Conservation (phyloP, 1,284 basidiomycete species). For the Leccinum fallax region DNA sequence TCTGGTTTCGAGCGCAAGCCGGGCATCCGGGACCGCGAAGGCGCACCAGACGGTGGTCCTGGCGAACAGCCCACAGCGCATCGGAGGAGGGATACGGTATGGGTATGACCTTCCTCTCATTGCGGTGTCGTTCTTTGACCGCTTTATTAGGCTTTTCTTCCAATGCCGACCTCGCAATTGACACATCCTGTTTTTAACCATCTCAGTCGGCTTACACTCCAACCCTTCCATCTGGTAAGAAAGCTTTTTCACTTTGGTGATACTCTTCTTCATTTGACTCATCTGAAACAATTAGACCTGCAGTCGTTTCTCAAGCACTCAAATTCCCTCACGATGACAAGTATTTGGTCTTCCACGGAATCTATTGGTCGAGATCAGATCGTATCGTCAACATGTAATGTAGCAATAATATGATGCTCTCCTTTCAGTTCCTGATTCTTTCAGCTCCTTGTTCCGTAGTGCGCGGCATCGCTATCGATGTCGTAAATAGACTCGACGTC, state of each 20-base stretch:
- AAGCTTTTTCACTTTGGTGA: background rate
- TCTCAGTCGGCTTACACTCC: constrained; percentile 61
- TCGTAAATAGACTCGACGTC: constrained; percentile 51
- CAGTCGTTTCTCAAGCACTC: constrained; percentile 33
- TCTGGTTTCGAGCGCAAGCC: constrained; percentile 29
- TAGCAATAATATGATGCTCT: background rate
- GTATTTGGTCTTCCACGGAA: constrained; percentile 68
- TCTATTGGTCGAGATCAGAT: constrained; percentile 63
- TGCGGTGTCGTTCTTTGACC: constrained; percentile 1
- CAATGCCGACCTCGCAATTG: constrained; percentile 36
- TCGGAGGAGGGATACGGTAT: constrained; percentile 28
- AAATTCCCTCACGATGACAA: constrained; percentile 42
- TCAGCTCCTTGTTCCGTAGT: constrained; percentile 68
- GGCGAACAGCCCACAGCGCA: constrained; percentile 25
- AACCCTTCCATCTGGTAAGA: constrained; percentile 27
- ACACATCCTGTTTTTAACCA: constrained; percentile 52
- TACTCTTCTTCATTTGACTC: background rate
- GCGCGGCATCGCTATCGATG: constrained; percentile 59
- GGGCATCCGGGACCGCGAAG: constrained; percentile 9
- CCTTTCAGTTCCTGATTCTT: constrained; percentile 61
- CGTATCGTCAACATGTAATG: constrained; percentile 8
- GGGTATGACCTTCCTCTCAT: background rate
- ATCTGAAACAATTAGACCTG: constrained; percentile 33
- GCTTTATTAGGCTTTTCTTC: constrained; percentile 27
- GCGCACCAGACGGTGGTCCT: constrained; percentile 7